Conservation (phyloP, 2,329 filamentous ascomycete genomes). For the Trichoderma afroharzianum region DNA sequence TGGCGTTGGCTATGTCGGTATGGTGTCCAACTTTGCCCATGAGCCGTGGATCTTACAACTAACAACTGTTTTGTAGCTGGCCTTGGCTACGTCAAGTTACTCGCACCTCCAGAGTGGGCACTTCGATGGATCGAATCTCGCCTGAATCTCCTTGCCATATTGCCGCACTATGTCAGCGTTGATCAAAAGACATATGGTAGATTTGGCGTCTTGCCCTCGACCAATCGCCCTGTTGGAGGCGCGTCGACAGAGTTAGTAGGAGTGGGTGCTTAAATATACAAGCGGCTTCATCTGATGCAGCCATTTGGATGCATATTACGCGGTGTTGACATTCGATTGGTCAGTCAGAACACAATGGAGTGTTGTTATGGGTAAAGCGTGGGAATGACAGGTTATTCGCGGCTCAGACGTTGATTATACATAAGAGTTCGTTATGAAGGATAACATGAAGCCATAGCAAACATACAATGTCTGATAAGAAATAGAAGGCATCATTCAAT, state of each 20-base stretch:
- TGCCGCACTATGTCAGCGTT: slow-evolving; percentile 90
- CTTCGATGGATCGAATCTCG: slow-evolving; percentile 86
- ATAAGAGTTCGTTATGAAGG: neutral
- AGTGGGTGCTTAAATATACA: slow-evolving; percentile 23
- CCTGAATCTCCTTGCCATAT: slow-evolving; percentile 74
- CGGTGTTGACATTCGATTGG: neutral
- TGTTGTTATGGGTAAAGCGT: neutral
- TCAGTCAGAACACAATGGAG: neutral
- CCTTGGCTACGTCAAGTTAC: slow-evolving; percentile 81
- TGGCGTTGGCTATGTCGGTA: slow-evolving; percentile 81
- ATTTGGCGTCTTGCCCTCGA: slow-evolving; percentile 79
- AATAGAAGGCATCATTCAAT: neutral
- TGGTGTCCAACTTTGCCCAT: slow-evolving; percentile 31
- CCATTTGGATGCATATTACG: neutral
- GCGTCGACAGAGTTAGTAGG: slow-evolving; percentile 58
- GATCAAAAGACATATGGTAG: slow-evolving; percentile 95
- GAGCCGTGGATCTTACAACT: neutral
- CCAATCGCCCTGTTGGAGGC: slow-evolving; percentile 37
- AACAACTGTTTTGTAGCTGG: slow-evolving; percentile 55
- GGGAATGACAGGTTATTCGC: neutral
- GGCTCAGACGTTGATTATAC: neutral
- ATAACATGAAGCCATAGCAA: neutral
- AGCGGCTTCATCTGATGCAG: neutral
- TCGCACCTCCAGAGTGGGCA: slow-evolving; percentile 84
- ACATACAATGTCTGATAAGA: neutral